Evolutionary conservation across 352 stramenopile genomes (phyloP), one percentile per base, ranked within the genome.

Genomic region (Pythium aquatile): DNA sequence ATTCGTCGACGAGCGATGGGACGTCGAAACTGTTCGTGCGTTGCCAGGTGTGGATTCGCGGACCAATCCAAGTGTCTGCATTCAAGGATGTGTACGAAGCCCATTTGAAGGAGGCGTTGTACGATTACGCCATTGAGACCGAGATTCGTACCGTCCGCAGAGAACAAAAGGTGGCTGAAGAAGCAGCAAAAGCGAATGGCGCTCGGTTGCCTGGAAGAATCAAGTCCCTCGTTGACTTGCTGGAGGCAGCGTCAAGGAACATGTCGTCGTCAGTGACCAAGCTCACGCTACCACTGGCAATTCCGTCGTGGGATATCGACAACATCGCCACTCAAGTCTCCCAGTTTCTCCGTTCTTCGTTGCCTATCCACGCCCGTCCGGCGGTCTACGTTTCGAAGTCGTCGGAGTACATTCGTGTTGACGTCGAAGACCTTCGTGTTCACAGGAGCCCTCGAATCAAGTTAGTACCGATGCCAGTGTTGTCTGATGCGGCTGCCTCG

Each of bases 101-200:
- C 13, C 87, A 87, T 46, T 20, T 96, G 17, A 78, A 91, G 24
- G 84, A 96, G 77, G 77, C 85, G 8, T 47, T 96, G 42, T 85
- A 80, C 33, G 87, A 96, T 51, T 93, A 87, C 56, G 72, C 79
- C n/a, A 91, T 94, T 16, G 85, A 96, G 64, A 59, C 65, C 7
- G 81, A 64, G 2, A 65, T 93, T 37, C 69, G 65, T 17, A 52
- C 74, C 5, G 46, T 71, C 1, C 58, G 37, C 29, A 26, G 10
- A 1, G 39, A 40, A 13, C 28, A 42, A 9, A 28, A 46, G 81
- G 4, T 9, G 1, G 33, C 29, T 24, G 39, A 29, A 52, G 30
- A 40, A 17, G 20, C 51, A 20, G n/a, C 39, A 16, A 63, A 24
- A 47, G n/a, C 7, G 6, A 30, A 6, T 20, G 29, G 48, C 2